A percentile compares a stretch with the other conserved stretches of the same genome.
phyloP scores from a whole-genome alignment of 805 yeast species.

The Yamadazyma laniorum region DNA sequence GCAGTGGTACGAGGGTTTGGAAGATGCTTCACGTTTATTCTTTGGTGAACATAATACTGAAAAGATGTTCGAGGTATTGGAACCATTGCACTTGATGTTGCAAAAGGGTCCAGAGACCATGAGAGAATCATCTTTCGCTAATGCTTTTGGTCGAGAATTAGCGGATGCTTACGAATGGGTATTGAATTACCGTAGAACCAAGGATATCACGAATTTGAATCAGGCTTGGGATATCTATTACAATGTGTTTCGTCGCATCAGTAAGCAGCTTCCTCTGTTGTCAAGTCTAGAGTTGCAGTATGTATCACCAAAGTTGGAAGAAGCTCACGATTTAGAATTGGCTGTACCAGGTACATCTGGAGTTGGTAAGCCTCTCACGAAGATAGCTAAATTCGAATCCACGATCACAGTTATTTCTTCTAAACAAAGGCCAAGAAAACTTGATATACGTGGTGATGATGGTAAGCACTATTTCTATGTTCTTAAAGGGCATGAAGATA shows the following conservation, averaged over 20 bases:
- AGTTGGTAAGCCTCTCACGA: constrained; percentile 75
- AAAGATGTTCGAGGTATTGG: constrained; percentile 87
- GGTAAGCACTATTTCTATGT: constrained; percentile 84
- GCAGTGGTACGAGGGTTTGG: constrained; percentile 96
- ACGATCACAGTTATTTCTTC: constrained; percentile 85
- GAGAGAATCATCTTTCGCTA: constrained; percentile 88
- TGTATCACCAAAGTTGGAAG: constrained; percentile 86
- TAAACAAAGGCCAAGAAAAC: constrained; percentile 90
- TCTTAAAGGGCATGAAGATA: constrained; percentile 96
- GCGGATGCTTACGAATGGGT: constrained; percentile 95
- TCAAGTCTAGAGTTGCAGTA: constrained; percentile 86
- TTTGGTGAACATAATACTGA: constrained; percentile 94
- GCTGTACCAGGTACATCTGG: constrained; percentile 94
- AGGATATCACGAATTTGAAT: constrained; percentile 82
- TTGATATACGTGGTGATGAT: constrained; percentile 80
- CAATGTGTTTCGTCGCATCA: constrained; percentile 86
- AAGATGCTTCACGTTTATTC: constrained; percentile 90
- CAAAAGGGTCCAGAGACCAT: constrained; percentile 88
- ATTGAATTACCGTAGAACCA: constrained; percentile 75
- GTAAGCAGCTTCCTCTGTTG: constrained; percentile 83
- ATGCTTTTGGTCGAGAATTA: constrained; percentile 90
- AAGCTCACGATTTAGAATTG: constrained; percentile 73
- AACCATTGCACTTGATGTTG: constrained; percentile 82
- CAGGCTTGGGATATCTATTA: constrained; percentile 99
- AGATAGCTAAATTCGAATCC: constrained; percentile 76